Evolutionary conservation across 768 basidiomycete species (phyloP).

Genomic region (Trichaptum fuscoviolaceum): DNA sequence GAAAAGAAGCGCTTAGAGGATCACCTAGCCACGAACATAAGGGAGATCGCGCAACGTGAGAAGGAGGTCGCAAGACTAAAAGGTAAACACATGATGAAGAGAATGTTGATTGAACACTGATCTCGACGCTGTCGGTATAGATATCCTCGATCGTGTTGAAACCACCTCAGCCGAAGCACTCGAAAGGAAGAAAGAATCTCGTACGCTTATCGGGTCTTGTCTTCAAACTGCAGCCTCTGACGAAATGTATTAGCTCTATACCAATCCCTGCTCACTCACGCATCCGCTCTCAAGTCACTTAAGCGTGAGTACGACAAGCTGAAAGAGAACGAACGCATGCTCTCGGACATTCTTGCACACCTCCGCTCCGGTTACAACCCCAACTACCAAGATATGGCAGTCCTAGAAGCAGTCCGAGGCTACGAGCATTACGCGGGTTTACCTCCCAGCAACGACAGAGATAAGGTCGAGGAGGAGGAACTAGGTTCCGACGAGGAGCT

Average conservation of each 20-base stretch:
- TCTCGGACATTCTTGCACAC: constrained; percentile 78
- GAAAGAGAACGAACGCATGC: constrained; percentile 65
- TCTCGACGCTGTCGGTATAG: constrained; percentile 31
- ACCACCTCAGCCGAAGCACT: constrained; percentile 73
- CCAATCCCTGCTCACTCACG: constrained; percentile 64
- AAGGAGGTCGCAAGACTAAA: constrained; percentile 68
- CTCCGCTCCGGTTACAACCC: constrained; percentile 90
- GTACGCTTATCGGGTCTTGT: constrained; percentile 39
- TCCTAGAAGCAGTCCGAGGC: constrained; percentile 91
- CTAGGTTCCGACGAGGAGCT: constrained; percentile 28
- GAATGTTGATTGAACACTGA: not conserved
- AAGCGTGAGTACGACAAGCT: constrained; percentile 67
- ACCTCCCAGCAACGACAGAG: constrained; percentile 67
- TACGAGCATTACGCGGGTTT: constrained; percentile 76
- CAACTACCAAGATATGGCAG: constrained; percentile 99
- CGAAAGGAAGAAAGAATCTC: constrained; percentile 81
- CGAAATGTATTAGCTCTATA: constrained; percentile 64
- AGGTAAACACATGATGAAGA: constrained; percentile 39
- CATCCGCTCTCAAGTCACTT: constrained; percentile 71
- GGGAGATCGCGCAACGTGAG: constrained; percentile 59
- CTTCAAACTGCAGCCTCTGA: not conserved
- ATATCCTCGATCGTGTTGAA: constrained; percentile 73
- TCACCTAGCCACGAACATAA: constrained; percentile 44
- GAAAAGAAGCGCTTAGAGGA: constrained; percentile 82
- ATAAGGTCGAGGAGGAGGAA: constrained; percentile 33